Evolutionary conservation across 495 filamentous ascomycete species (phyloP), one percentile per base, ranked within the genome.

Genomic region (Penicillium arizonense): DNA sequence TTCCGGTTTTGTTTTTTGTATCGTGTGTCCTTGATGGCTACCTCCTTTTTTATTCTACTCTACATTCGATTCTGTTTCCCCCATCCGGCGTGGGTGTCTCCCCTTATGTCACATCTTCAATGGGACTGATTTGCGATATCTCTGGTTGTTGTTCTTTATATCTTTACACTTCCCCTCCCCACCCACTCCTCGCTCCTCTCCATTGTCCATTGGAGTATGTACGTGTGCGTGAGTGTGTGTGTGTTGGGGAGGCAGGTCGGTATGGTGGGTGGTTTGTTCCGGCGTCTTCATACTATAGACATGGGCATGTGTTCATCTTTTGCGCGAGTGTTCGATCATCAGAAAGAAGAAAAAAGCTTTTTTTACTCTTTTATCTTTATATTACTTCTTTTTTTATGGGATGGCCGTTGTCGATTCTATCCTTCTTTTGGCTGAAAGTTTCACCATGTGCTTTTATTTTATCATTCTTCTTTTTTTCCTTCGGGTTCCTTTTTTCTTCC

Each of bases 221-320:
- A 7, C 9, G 28, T 30, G 28, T 10, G 6, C 28, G 28, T 30
- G 28, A n/a, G n/a, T 30, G 6, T 0, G 8, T 30, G 28, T 5
- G 61, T 67, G 64, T 64, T 61, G 62, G 32, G 65, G 68, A n/a
- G 65, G 62, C 57, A 57, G 70, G 68, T 57, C 5, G 63, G 69
- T 62, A 63, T 68, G 64, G 70, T 58, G 66, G 68, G 67, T 67
- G 70, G 63, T 62, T 71, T 73, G 62, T 59, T 72, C 61, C 58
- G 72, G 72, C 72, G 72, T 75, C 72, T 67, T 69, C 66, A 66
- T 30, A 57, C 58, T 57, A 75, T 75, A 75, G 72, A 75, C 69
- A 60, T 67, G 72, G 72, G 72, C 72, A 75, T 75, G 71, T 74
- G 57, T 62, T 61, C 38, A 50, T 58, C 52, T 61, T 67, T 64